phyloP scores from a whole-genome alignment of 495 filamentous ascomycete genomes.

The Penicillium cataractarum region DNA sequence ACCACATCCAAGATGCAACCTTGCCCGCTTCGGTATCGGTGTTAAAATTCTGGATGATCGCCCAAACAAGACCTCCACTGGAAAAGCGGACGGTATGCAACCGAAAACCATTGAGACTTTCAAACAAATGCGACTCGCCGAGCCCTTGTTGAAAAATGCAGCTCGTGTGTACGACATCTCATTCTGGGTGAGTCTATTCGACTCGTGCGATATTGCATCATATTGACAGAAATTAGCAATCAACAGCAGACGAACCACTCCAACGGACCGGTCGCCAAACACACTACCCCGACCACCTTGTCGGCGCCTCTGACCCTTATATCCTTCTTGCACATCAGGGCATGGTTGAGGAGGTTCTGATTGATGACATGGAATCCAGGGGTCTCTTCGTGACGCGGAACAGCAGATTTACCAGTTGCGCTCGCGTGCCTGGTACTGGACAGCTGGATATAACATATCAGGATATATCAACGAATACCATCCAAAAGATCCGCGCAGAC shows the following conservation, averaged over 20 bases:
- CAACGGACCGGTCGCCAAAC: constrained; percentile 68
- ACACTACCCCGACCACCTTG: constrained; percentile 69
- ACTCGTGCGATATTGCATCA: background rate
- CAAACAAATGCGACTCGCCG: constrained; percentile 68
- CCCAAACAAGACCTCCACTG: constrained; percentile 67
- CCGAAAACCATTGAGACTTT: constrained; percentile 78
- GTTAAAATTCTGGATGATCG: constrained; percentile 75
- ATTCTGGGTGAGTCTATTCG: constrained; percentile 58
- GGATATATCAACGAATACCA: constrained; percentile 21
- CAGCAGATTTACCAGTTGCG: constrained; percentile 59
- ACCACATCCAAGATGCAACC: constrained; percentile 53
- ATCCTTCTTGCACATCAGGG: constrained; percentile 76
- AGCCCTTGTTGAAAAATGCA: constrained; percentile 61
- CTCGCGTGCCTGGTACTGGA: constrained; percentile 28
- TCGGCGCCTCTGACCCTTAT: constrained; percentile 72
- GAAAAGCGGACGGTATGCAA: constrained; percentile 78
- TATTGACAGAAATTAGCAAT: constrained; percentile 47
- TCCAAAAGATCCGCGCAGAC: constrained; percentile 21
- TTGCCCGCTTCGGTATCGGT: constrained; percentile 69
- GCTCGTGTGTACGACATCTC: constrained; percentile 71
- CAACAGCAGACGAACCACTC: constrained; percentile 54
- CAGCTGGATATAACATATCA: constrained; percentile 32
- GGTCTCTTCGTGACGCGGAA: constrained; percentile 61
- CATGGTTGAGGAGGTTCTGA: constrained; percentile 69
- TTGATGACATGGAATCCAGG: constrained; percentile 62